Conservation (phyloP, 148 eudicot species). For the Vaccinium darrowii region DNA sequence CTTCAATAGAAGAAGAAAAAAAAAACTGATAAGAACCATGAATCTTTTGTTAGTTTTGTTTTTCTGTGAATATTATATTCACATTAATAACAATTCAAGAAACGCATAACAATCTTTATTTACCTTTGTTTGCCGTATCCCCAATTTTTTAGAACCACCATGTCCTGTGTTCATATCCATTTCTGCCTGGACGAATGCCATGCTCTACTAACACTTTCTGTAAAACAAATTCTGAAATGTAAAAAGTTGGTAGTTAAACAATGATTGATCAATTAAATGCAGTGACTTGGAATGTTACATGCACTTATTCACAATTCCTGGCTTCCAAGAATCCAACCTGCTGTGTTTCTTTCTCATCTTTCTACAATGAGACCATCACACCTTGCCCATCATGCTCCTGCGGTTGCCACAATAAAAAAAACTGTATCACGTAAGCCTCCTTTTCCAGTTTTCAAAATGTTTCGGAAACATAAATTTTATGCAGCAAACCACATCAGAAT, state of each 20-base stretch:
- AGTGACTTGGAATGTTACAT: slow-evolving; percentile 94
- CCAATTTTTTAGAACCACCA: background rate
- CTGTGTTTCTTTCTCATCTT: slow-evolving; percentile 78
- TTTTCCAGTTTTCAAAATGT: background rate
- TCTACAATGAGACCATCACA: slow-evolving; percentile 68
- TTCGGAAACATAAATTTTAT: background rate
- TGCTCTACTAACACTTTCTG: background rate
- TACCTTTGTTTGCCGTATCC: background rate
- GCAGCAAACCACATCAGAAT: background rate
- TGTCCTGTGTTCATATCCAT: background rate
- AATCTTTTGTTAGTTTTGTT: background rate
- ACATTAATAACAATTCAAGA: background rate
- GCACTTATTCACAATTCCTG: slow-evolving; percentile 72
- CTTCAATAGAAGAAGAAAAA: no score
- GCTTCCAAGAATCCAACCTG: slow-evolving; percentile 64
- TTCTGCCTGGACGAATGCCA: background rate
- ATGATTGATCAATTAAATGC: slow-evolving; percentile 23
- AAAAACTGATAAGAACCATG: no score
- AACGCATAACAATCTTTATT: background rate
- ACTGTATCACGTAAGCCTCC: slow-evolving; percentile 48
- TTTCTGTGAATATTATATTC: background rate
- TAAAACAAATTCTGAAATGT: background rate
- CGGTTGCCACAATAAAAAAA: slow-evolving; percentile 62
- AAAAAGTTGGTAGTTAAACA: background rate
- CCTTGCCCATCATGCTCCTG: slow-evolving; percentile 79